phyloP scores from a whole-genome alignment of 163 green algal species.

The Scenedesmus sp. region DNA sequence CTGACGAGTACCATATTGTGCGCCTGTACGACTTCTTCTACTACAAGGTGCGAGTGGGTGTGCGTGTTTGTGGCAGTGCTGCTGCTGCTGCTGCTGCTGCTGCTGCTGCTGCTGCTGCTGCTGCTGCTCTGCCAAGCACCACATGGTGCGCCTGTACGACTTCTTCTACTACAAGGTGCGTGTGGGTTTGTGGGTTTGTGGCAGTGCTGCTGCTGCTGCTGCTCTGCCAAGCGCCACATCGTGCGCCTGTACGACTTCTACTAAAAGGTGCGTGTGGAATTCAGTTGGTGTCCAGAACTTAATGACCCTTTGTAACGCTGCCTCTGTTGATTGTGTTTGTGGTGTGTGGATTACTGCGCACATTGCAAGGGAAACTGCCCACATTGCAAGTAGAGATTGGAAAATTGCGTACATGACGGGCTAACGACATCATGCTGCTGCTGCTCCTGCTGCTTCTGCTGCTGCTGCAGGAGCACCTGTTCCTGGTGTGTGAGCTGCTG shows the following conservation, averaged over 20 bases:
- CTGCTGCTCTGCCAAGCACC: not conserved
- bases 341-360: too few relatives aligned
- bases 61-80: too few relatives aligned
- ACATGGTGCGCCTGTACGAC: too few relatives aligned
- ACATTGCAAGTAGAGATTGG: too few relatives aligned
- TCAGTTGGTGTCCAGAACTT: too few relatives aligned
- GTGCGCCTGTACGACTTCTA: constrained; percentile 97
- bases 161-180: constrained; percentile 78
- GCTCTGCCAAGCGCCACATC: constrained; percentile 91
- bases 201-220: constrained; percentile 23
- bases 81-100: not conserved
- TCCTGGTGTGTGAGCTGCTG: constrained; percentile 98
- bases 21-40: constrained; percentile 90
- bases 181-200: too few relatives aligned
- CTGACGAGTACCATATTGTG: constrained; percentile 90
- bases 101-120: not conserved
- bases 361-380: too few relatives aligned
- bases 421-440: not conserved
- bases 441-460: not conserved
- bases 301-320: too few relatives aligned
- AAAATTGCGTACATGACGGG: not conserved
- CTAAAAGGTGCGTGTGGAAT: constrained; percentile 85
- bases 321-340: too few relatives aligned
- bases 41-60: constrained; percentile 73
- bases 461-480: constrained; percentile 91